Base-by-base conservation (phyloP, 805 yeast species). In the Saccharomyces kudriavzevii region DNA sequence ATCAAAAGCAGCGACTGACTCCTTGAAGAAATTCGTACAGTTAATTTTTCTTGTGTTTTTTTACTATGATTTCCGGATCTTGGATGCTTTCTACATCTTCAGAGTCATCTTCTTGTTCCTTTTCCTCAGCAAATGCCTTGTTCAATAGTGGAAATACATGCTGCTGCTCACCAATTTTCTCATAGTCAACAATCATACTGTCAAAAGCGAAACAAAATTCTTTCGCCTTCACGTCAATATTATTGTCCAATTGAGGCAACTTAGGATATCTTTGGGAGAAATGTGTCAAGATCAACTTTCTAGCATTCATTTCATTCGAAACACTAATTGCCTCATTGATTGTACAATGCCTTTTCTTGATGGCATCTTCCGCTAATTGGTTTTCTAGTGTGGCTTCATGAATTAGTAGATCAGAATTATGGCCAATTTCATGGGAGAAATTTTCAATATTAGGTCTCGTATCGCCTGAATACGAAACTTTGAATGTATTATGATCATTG, bases 381-480 rank as follows among this genome's bases (percentile, higher is more conserved):
- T 89, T 88, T 54, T 89, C 97, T 56, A 94, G 78, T 0, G 99
- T 89, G 0, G 97, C 91, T 68, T 94, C 99, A 68, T 94, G 99
- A 49, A 94, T 83, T 54, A 94, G 75, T 49, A 94, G 67, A 64
- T 89, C 92, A 27, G 89, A 80, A 11, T 74, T 67, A 22, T 64
- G 55, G 1, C 97, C 98, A 51, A 88, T 78, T 2, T 71, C 75
- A 2, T 72, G 62, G 0, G 85, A 80, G 69, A 90, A 90, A 46
- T 63, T 66, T 49, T 67, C 70, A 3, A 71, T 63, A 58, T 82
- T 84, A 0, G 99, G 99, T 61, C 97, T 80, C 0, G 98, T 89
- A 66, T 94, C 99, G 11, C 99, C 99, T 1, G 97, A 89, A 66
- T 88, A 94, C 0, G 97, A 85, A 1, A 91, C 74, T 60, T 81